Base-by-base conservation (phyloP, 139 green algal genomes). In the Chlorella sp. region DNA sequence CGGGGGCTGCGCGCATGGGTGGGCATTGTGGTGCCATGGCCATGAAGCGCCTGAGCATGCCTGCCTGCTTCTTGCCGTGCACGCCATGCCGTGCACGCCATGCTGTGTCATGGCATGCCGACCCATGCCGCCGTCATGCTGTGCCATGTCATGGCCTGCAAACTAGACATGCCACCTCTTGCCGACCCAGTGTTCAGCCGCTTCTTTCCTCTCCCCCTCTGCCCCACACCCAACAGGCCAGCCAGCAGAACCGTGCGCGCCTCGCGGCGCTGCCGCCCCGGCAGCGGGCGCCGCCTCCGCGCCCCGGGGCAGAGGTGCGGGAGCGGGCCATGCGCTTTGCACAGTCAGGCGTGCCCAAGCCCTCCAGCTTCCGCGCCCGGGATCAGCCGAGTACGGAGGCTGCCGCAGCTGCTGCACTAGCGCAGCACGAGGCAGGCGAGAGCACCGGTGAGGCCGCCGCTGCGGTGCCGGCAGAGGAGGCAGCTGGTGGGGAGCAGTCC, bases 221-320 rank as follows among this genome's bases (percentile, higher is more conserved):
- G 24, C 8, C 30, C 51, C 51, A 60, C 24, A 16, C 22, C 36
- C 4, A 40, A 30, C 77, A 83, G 77, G 77, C 28, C 58, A 83
- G 60, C 77, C 73, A 73, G 60, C 40, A 56, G 26, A 83, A 74
- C 60, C 77, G 77, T 1, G 51, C 56, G 40, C 77, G 77, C 58
- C 43, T 83, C 8, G 56, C 58, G 19, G 40, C 34, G 7, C 56
- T 58, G 56, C 40, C 38, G 16, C 14, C 77, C 26, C 77, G 44
- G 1, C 60, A 32, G 48, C 24, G 30, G 5, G 72, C 72, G 43
- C 43, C 72, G 30, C 72, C 72, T 9, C 43, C 30, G 28, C 72
- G 43, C 0, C 72, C 72, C 1, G 72, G 72, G 30, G 44, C 72
- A 32, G 43, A 60, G 11, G 72, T 78, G 72, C 72, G 72, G 28